Evolutionary conservation across 2,329 filamentous ascomycete species (phyloP), one percentile per base, ranked within the genome.

Genomic region (Aquanectria penicillioides): DNA sequence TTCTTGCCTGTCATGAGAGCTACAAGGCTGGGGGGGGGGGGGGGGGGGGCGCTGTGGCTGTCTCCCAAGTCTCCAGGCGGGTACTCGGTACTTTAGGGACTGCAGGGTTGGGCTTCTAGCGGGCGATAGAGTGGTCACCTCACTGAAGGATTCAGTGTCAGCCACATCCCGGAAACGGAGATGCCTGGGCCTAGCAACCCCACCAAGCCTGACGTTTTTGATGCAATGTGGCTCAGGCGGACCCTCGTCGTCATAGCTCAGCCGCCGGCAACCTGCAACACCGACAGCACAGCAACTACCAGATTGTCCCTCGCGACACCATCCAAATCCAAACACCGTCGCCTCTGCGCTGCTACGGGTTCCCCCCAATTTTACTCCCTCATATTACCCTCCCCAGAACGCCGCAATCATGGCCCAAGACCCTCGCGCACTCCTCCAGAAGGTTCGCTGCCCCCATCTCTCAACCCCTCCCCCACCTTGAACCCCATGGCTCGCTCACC

Each of bases 351-450:
- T 55, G 55, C 51, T 23, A 43, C 49, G 64, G 52, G 20, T 41
- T 26, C 52, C 26, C 44, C 17, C 22, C 47, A 34, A 22, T 44
- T 33, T 29, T 49, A 26, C 17, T 40, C 37, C 15, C 31, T 49
- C 23, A 29, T 48, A 36, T 54, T 43, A 67, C 53, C 61, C 47
- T 53, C 56, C 26, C 17, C 37, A 34, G n/a, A 26, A 33, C 12
- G 62, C 46, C 60, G 34, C 54, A 62, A 67, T 26, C 70, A 93
- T 93, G 89, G 82, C 89, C 63, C 87, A 90, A 81, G 91, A 94
- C 76, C 91, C 91, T 62, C 87, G 89, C 74, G 89, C 87, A 65
- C 82, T 95, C 56, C 82, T 94, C 43, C 90, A 93, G 77, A 92
- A 93, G 85, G 91, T 93, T 51, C 57, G 54, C 44, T 20, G n/a